phyloP scores from a whole-genome alignment of 768 basidiomycete genomes.

The Termitomyces sp. region DNA sequence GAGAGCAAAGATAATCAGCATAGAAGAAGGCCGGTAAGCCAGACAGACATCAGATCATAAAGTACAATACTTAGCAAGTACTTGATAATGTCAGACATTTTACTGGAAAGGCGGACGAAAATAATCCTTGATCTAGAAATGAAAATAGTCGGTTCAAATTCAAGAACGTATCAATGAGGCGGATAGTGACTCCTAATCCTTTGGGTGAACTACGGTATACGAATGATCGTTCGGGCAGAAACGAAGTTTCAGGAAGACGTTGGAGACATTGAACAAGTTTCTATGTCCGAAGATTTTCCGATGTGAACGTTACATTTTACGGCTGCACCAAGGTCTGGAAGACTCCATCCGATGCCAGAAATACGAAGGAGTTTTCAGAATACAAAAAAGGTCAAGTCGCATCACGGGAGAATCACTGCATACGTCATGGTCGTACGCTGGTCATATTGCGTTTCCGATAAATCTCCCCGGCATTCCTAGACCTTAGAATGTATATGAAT shows the following conservation, averaged over 20 bases:
- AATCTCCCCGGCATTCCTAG: slow-evolving; percentile 13
- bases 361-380: not conserved
- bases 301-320: too few species aligned
- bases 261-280: not conserved
- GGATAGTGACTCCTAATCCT: not conserved
- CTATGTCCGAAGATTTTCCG: not conserved
- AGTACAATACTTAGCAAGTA: not conserved
- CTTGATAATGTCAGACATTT: too few species aligned
- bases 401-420: slow-evolving; percentile 15
- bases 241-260: not conserved
- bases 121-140: not conserved
- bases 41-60: not conserved
- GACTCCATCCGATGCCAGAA: not conserved
- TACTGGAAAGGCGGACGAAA: not conserved
- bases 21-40: not conserved
- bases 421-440: not conserved
- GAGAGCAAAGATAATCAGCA: not conserved
- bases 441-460: slow-evolving; percentile 14
- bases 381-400: not conserved
- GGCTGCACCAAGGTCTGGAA: not conserved
- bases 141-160: not conserved
- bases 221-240: not conserved
- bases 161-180: not conserved
- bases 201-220: not conserved
- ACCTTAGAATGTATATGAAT: not conserved